Evolutionary conservation across 371 early-diverging fungal species (phyloP), one percentile per base, ranked within the genome.

Genomic region (Nematocida sp.): DNA sequence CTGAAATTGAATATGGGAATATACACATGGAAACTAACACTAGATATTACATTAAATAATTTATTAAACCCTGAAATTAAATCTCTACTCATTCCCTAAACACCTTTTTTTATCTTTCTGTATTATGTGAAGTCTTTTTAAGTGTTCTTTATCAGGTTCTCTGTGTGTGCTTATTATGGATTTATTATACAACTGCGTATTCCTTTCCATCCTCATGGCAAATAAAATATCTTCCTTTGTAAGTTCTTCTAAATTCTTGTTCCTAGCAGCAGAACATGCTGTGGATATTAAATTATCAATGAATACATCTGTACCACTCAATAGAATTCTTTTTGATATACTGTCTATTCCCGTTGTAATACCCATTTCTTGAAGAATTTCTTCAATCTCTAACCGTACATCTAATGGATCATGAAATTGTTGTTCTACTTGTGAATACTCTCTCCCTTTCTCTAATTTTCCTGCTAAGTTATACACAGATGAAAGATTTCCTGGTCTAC

Each of bases 181-280:
- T 40, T 56, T 67, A 58, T 71, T 78, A 62, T 78, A 70, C 69
- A 78, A 18, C 44, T 67, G 60, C 33, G 47, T 52, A 20, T 62
- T 33, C 6, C 71, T 69, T 27, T 78, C 80, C 55, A 78, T 54
- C 45, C 52, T 39, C 80, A 78, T 56, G 15, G 80, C 69, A 25
- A 67, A 66, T 5, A 67, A n/a, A 46, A 78, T 78, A n/a, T 78
- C 71, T 56, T 67, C 80, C 58, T 78, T 70, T 58, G 80, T 69
- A 0, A 78, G 20, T 23, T 78, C 70, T 47, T 69, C 61, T 42
- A 33, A 5, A 18, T 70, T 57, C 42, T 42, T 78, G 40, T 78
- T 78, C 52, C 80, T 69, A 52, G 80, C 80, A 5, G 71, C 45
- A 5, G 71, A 78, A 54, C 80, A 78, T 33, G 80, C 50, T 0